A percentile compares a stretch with the other conserved stretches of the same genome.
phyloP scores from a whole-genome alignment of 75 land plant genomes.

The Sequoiadendron giganteum region DNA sequence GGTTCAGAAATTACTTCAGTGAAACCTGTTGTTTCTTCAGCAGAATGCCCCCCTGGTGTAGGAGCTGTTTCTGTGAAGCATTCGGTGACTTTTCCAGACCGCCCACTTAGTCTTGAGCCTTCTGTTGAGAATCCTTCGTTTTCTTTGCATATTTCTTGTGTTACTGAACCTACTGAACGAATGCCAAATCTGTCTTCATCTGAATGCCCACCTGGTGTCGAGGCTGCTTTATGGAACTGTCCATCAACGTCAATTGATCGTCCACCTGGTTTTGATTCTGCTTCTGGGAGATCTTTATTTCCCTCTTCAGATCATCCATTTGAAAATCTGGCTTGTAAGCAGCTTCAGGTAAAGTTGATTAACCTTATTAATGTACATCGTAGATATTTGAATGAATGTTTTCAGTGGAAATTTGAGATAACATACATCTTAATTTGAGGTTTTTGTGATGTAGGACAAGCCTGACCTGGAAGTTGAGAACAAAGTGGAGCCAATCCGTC shows the following conservation, averaged over 20 bases:
- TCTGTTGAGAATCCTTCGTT: neutral
- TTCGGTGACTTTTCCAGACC: neutral
- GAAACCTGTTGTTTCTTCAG: neutral
- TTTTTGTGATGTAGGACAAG: neutral
- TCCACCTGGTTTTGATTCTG: neutral
- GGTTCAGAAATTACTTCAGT: neutral
- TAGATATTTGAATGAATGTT: neutral
- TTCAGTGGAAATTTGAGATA: neutral
- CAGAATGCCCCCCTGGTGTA: neutral
- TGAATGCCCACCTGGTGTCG: neutral
- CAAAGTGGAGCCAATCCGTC: neutral
- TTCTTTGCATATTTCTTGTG: neutral
- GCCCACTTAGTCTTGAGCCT: neutral
- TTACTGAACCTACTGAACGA: neutral
- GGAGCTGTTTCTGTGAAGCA: neutral
- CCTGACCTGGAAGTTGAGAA: neutral
- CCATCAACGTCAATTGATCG: neutral
- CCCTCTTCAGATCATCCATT: neutral
- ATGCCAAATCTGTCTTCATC: neutral
- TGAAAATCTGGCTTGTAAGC: neutral
- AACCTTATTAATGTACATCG: neutral
- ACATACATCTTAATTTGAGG: neutral
- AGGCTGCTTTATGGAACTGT: neutral
- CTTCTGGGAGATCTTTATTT: neutral
- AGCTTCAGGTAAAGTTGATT: conserved; percentile 1